Evolutionary conservation across 306 rosid species (phyloP), one percentile per base, ranked within the genome.

Genomic region (Biancaea sappan): DNA sequence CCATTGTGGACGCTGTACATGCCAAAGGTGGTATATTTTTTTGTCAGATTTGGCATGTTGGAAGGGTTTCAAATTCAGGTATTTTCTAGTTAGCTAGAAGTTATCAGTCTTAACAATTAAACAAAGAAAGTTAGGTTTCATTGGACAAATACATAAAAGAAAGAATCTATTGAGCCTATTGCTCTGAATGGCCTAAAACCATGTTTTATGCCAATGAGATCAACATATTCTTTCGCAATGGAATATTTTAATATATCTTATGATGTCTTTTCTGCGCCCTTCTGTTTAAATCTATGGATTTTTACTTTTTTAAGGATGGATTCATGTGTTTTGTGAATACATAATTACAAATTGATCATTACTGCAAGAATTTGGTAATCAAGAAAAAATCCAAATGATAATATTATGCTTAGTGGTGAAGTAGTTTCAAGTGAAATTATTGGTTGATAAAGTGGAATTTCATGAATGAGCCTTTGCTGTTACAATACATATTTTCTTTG

Each of bases 11-110:
- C 56, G 86, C 88, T 26, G 86, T 84, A 46, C 91, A 86, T 66
- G 85, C 84, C 66, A 81, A 86, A 72, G 83, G 88, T 0, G 88
- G 86, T 10, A 34, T 86, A 66, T 79, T 84, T 53, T 79, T 86
- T 64, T 81, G 86, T 73, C 86, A 86, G 48, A 69, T 86, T 73
- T 13, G 15, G 80, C 88, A 87, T 68, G 44, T 1, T 2, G 85
- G 91, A 35, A 81, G 82, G 79, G 82, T 71, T 75, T 73, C 83
- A 47, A 78, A 77, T 61, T 10, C 26, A 54, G 88, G 91, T 81
- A 34, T 35, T 61, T 21, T 58, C 24, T 29, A 6, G 35, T 41
- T 26, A 31, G 58, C 4, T 14, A 43, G 2, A 29, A 60, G 32
- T 8, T 3, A 60, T 18, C 26, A 3, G 6, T 32, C 66, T 16